Conservation (phyloP, 768 basidiomycete species). For the Boletus barrowsii region DNA sequence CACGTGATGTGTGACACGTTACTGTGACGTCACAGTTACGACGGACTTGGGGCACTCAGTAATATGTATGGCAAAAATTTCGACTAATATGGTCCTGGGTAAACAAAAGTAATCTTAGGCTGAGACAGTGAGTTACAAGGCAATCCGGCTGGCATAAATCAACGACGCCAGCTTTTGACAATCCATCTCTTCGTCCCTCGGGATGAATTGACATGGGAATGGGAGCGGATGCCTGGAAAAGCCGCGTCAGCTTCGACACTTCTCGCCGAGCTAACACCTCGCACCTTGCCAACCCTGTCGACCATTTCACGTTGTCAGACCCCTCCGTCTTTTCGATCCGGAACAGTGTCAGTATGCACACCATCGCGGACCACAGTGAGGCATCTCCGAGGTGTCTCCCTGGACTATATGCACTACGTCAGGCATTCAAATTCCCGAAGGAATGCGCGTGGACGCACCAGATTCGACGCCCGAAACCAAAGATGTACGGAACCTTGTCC, state of each 20-base stretch:
- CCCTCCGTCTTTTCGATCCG: slow-evolving; percentile 25
- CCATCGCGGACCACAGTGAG: slow-evolving; percentile 38
- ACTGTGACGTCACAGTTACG: neutral
- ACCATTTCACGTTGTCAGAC: slow-evolving; percentile 17
- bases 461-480: slow-evolving; percentile 27
- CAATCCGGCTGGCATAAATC: slow-evolving; percentile 4
- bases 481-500: slow-evolving; percentile 17
- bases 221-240: slow-evolving; percentile 13
- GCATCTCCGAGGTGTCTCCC: slow-evolving; percentile 43
- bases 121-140: neutral
- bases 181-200: slow-evolving; percentile 17
- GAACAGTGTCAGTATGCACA: slow-evolving; percentile 34
- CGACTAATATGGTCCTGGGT: too few species aligned
- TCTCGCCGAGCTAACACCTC: neutral
- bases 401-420: neutral
- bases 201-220: slow-evolving; percentile 15
- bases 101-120: too few species aligned
- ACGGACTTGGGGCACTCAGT: too few species aligned
- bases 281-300: slow-evolving; percentile 10
- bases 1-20: slow-evolving; percentile 18
- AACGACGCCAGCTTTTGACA: slow-evolving; percentile 9
- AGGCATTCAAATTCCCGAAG: neutral
- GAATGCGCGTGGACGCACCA: slow-evolving; percentile 21
- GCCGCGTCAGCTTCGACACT: neutral
- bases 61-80: too few species aligned